These are phyloP conservation scores for Auricularia heimuer DNA, from an alignment of 768 basidiomycete genomes.

Conservation along the genomic window DNA sequence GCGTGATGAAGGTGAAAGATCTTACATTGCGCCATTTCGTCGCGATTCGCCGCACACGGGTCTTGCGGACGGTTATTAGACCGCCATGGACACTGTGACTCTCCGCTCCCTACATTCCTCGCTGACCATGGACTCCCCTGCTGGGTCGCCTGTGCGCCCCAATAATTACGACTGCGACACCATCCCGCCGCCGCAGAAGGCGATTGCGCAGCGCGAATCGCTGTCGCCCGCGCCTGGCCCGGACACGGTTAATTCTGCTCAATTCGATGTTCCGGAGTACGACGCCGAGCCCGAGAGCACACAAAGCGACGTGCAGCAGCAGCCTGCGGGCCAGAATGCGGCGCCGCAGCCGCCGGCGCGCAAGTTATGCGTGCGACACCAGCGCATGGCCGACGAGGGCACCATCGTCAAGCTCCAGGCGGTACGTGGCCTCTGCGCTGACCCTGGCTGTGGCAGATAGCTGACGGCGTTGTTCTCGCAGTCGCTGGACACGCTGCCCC, in stretches of 20 bases:
- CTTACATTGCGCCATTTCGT: not conserved
- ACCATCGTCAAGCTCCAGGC: slow-evolving; percentile 86
- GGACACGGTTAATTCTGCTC: not conserved
- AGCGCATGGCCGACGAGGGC: slow-evolving; percentile 93
- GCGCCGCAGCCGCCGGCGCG: slow-evolving; percentile 30
- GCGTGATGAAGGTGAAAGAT: not conserved
- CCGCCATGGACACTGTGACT: not conserved
- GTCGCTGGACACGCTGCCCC: slow-evolving; percentile 83
- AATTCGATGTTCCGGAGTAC: slow-evolving; percentile 7
- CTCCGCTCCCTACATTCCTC: not conserved
- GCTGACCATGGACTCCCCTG: slow-evolving; percentile 7
- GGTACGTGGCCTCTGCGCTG: slow-evolving; percentile 34
- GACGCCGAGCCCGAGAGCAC: slow-evolving; percentile 9
- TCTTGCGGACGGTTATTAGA: not conserved
- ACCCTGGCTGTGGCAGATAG: not conserved
- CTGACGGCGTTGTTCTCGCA: slow-evolving; percentile 23
- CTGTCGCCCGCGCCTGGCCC: not conserved
- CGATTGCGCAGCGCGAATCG: slow-evolving; percentile 25
- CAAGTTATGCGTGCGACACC: slow-evolving; percentile 87
- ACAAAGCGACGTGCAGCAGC: not conserved
- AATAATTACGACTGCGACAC: slow-evolving; percentile 58
- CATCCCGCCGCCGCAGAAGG: slow-evolving; percentile 45
- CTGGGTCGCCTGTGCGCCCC: slow-evolving; percentile 14
- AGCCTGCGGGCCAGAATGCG: not conserved
- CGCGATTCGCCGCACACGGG: not conserved